These are phyloP conservation scores for Neltuma alba DNA, from an alignment of 306 rosid genomes.

Conservation along the genomic window DNA sequence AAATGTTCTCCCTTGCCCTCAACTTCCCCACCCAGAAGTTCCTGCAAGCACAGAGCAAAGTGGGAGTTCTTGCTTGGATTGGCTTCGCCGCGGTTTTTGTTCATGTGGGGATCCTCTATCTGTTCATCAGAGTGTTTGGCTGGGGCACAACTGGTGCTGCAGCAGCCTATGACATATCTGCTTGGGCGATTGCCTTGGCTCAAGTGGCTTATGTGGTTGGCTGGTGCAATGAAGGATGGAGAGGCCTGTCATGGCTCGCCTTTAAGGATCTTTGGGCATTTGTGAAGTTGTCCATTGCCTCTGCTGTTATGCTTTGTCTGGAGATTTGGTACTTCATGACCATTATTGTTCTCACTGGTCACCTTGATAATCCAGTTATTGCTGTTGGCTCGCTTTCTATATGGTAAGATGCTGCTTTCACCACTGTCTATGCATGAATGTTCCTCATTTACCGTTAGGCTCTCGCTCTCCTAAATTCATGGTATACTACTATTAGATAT, in stretches of 20 bases:
- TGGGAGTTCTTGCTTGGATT: slow-evolving; percentile 78
- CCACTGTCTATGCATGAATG: not conserved
- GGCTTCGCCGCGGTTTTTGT: slow-evolving; percentile 56
- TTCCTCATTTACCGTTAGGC: not conserved
- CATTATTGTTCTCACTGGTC: slow-evolving; percentile 95
- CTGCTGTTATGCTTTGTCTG: slow-evolving; percentile 92
- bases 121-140: slow-evolving; percentile 55
- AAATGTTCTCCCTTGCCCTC: slow-evolving; percentile 83
- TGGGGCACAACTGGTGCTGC: slow-evolving; percentile 94
- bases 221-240: slow-evolving; percentile 89
- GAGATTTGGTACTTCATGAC: slow-evolving; percentile 99
- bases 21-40: slow-evolving; percentile 89
- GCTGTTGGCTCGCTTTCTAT: slow-evolving; percentile 98
- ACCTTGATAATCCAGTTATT: slow-evolving; percentile 81
- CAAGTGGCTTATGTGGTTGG: slow-evolving; percentile 74
- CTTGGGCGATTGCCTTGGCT: slow-evolving; percentile 73
- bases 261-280: slow-evolving; percentile 85
- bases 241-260: slow-evolving; percentile 85
- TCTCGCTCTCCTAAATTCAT: not conserved
- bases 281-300: slow-evolving; percentile 79
- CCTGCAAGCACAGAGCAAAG: slow-evolving; percentile 89
- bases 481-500: not conserved
- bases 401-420: slow-evolving; percentile 52
- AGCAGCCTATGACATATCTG: slow-evolving; percentile 68
- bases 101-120: slow-evolving; percentile 51